phyloP scores from a whole-genome alignment of 768 basidiomycete genomes.

The Phylloporus scabripes region DNA sequence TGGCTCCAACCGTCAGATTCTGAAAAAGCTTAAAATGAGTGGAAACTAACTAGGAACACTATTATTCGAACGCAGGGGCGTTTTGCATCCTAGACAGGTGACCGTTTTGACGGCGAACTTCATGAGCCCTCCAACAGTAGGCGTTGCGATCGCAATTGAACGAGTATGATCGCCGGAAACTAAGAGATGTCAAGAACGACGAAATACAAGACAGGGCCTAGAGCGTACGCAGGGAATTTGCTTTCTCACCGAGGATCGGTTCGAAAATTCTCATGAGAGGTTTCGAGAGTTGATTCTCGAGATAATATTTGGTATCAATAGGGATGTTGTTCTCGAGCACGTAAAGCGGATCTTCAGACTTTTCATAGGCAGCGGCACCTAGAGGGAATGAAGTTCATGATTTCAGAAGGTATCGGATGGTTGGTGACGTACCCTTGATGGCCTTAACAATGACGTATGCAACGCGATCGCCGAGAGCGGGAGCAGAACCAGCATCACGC shows the following conservation, averaged over 20 bases:
- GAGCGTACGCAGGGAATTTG: slow-evolving; percentile 68
- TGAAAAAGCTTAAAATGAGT: neutral
- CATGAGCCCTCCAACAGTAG: slow-evolving; percentile 95
- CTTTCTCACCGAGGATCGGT: slow-evolving; percentile 92
- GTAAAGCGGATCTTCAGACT: slow-evolving; percentile 96
- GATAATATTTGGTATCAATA: slow-evolving; percentile 96
- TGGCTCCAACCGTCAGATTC: slow-evolving; percentile 27
- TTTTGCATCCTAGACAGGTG: slow-evolving; percentile 95
- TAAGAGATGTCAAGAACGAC: slow-evolving; percentile 28
- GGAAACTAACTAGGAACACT: slow-evolving; percentile 56
- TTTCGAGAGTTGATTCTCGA: slow-evolving; percentile 96
- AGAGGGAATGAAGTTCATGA: neutral
- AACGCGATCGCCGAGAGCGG: slow-evolving; percentile 95
- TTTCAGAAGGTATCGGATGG: neutral
- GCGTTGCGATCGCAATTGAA: slow-evolving; percentile 93
- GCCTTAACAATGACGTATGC: slow-evolving; percentile 99
- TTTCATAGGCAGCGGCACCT: slow-evolving; percentile 97
- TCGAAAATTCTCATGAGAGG: slow-evolving; percentile 97
- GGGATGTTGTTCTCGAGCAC: slow-evolving; percentile 98
- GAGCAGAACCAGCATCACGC: slow-evolving; percentile 96
- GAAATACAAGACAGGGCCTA: neutral
- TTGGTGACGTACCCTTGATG: slow-evolving; percentile 65
- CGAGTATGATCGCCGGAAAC: slow-evolving; percentile 96
- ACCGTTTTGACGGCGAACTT: slow-evolving; percentile 96
- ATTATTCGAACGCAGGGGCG: slow-evolving; percentile 72